These are phyloP conservation scores for Clathrus columnatus DNA, from an alignment of 768 basidiomycete species.

Conservation along the genomic window DNA sequence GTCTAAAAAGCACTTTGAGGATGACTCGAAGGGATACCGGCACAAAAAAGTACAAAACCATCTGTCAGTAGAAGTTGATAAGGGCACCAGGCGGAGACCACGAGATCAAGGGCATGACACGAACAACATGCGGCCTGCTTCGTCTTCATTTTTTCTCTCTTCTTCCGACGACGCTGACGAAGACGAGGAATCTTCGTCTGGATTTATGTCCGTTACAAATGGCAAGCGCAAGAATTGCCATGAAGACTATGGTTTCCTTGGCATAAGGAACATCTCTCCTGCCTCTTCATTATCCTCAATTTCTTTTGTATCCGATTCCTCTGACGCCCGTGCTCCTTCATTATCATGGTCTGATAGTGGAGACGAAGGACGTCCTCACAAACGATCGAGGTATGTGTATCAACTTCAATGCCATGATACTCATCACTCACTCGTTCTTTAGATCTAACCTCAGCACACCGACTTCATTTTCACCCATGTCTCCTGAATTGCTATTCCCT, in stretches of 20 bases:
- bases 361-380: constrained; percentile 6
- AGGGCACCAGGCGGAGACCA: not conserved
- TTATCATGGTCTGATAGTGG: constrained; percentile 10
- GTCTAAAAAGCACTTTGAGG: constrained; percentile 1
- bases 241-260: not conserved
- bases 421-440: not conserved
- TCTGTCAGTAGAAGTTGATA: constrained; percentile 1
- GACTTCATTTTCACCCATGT: not conserved
- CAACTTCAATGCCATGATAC: not conserved
- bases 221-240: constrained; percentile 2
- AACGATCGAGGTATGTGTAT: constrained; percentile 7
- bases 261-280: not conserved
- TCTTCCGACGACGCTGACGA: not conserved
- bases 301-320: not conserved
- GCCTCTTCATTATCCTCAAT: constrained; percentile 2
- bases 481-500: not conserved
- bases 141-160: not conserved
- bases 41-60: not conserved
- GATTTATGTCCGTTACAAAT: not conserved
- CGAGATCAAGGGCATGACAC: not conserved
- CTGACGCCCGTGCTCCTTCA: constrained; percentile 1
- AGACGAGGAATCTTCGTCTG: not conserved
- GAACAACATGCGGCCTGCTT: not conserved
- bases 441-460: not conserved
- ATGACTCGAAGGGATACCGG: constrained; percentile 1